Evolutionary conservation across 441 rosid genomes (phyloP).

Genomic region (Bruguiera hainesii): DNA sequence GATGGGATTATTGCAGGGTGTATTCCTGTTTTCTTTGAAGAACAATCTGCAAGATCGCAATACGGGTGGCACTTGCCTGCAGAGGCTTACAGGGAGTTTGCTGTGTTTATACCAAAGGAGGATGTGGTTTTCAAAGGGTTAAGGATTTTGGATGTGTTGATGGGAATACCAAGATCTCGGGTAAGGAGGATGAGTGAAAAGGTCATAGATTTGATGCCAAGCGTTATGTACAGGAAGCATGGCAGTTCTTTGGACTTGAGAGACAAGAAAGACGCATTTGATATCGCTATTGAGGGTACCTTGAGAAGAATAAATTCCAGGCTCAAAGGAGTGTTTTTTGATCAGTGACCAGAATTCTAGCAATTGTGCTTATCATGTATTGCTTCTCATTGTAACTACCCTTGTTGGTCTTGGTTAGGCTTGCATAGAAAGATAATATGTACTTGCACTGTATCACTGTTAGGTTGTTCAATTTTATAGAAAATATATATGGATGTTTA

Average conservation of each 20-base stretch:
- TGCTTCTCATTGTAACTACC: neutral
- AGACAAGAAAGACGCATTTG: conserved; percentile 75
- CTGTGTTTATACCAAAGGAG: conserved; percentile 74
- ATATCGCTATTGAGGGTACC: conserved; percentile 71
- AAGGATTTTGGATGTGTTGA: conserved; percentile 65
- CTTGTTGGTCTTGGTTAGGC: neutral
- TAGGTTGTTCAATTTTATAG: conserved; percentile 8
- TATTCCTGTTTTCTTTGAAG: conserved; percentile 91
- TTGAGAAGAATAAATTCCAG: conserved; percentile 53
- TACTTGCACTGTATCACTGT: conserved; percentile 3
- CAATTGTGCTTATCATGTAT: conserved; percentile 11
- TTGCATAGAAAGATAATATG: conserved; percentile 1
- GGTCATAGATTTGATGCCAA: conserved; percentile 66
- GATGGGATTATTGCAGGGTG: conserved; percentile 82
- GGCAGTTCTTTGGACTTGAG: conserved; percentile 61
- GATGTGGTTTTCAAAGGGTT: conserved; percentile 73
- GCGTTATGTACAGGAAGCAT: conserved; percentile 69
- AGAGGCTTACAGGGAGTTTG: conserved; percentile 44
- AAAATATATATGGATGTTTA: neutral
- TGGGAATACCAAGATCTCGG: conserved; percentile 49
- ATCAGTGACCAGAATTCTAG: neutral
- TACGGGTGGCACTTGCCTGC: conserved; percentile 73
- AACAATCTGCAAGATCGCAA: conserved; percentile 62
- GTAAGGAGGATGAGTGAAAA: conserved; percentile 70
- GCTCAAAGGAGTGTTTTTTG: conserved; percentile 23